Evolutionary conservation across 768 basidiomycete genomes (phyloP), one percentile per base, ranked within the genome.

Genomic region (Hemileccinum impolitum): DNA sequence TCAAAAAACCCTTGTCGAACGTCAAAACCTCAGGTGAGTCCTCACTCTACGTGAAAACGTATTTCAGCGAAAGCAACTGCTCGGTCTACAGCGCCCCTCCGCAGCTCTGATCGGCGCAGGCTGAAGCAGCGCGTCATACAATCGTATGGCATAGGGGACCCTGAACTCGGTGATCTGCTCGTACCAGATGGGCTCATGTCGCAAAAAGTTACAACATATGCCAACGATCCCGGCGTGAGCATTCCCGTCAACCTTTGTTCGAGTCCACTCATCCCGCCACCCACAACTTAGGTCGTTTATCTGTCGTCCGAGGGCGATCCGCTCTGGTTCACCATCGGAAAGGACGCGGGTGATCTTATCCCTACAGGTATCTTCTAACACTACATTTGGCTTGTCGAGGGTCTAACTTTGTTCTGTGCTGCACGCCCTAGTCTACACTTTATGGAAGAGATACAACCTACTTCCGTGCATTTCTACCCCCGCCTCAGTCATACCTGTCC

Each of bases 281-380:
- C 25, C 15, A 6, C 30, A 38, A 53, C 39, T 45, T 19, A 90
- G 89, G 72, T 82, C 17, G 74, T 76, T 1, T 90, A 89, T 66
- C 59, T 87, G 15, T 75, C 80, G 8, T 66, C 77, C 6, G 77
- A 80, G 18, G 84, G 85, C 18, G 80, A 86, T 56, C 90, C 90
- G 0, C 67, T 90, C 30, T 92, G 90, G 89, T 87, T 92, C 55
- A 80, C 79, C 0, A 53, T 85, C 15, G 87, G 87, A 18, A 88
- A 85, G 65, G 78, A 74, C 26, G 73, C 76, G 3, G 80, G 84
- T 12, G 80, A 82, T 36, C 70, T 90, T 30, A 78, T 90, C 38
- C 90, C 90, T n/a, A 85, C 87, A 34, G 74, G 78, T 78, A 44
- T n/a, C 4, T 3, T 45, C 9, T 30, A 8, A 34, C 28, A 26